Evolutionary conservation across 352 stramenopile genomes (phyloP), one percentile per base, ranked within the genome.

Genomic region (Pythium aristosporum): DNA sequence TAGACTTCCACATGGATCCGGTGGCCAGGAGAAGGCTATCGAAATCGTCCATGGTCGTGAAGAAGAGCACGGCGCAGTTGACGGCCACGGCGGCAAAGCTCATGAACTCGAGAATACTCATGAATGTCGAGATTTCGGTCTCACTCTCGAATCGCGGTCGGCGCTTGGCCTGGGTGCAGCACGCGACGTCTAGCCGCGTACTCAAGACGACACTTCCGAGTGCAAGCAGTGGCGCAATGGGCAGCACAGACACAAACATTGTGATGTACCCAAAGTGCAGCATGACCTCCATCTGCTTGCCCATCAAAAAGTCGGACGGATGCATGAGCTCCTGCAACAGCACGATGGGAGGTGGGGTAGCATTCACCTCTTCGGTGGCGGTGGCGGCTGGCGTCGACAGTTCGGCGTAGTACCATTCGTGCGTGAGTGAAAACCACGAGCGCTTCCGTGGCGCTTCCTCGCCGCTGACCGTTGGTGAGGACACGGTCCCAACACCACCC

Each of bases 221-320:
- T 23, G 90, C 90, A 56, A 98, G 79, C 44, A 98, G 68, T 18
- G 93, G 87, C 21, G 88, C 95, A 16, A 92, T 65, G 0, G 93
- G 93, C 57, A 98, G 89, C 43, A 96, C 95, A 0, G 85, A 92
- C 2, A 96, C 90, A 72, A 98, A 98, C 73, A 98, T 88, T 36
- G 92, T 98, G 43, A 98, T 84, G 71, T 98, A 98, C 46, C 93
- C 92, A 65, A 98, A 97, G 84, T 90, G 82, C n/a, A 93, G 66
- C 43, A 93, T 73, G 12, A 86, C 62, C 57, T 93, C 84, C 76
- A 91, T 90, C 41, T 93, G 82, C 62, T 93, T 93, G 57, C 71
- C 74, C 75, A 93, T 73, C 37, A 93, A 56, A 23, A 89, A 85
- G 52, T 89, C 76, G 18, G 77, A 79, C 12, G 80, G 75, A 51